phyloP scores from a whole-genome alignment of 768 basidiomycete genomes.

The Termitomyces sp. region DNA sequence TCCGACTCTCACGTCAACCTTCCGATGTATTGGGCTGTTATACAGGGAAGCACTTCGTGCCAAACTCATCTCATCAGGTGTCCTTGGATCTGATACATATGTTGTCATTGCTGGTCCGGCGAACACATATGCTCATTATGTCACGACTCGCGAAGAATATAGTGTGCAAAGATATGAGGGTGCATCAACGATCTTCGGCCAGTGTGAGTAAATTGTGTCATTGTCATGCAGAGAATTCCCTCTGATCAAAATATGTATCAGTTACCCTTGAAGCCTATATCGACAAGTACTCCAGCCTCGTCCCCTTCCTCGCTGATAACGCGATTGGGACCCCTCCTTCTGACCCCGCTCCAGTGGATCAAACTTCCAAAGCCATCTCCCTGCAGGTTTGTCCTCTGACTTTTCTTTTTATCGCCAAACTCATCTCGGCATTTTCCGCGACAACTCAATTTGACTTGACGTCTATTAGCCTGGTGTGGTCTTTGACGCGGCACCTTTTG shows the following conservation, averaged over 20 bases:
- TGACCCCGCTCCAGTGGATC: conserved; percentile 63
- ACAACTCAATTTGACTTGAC: background rate
- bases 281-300: conserved; percentile 67
- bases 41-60: conserved; percentile 65
- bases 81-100: conserved; percentile 67
- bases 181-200: conserved; percentile 76
- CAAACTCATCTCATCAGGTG: conserved; percentile 57
- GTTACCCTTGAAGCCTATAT: conserved; percentile 82
- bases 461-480: conserved; percentile 54
- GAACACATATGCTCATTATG: conserved; percentile 76
- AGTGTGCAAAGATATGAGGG: conserved; percentile 77
- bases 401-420: background rate
- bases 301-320: conserved; percentile 57
- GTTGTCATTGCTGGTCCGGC: conserved; percentile 82
- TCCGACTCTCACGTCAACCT: conserved; percentile 8
- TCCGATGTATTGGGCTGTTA: background rate
- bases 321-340: conserved; percentile 50
- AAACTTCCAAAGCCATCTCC: conserved; percentile 65
- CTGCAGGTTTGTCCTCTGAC: conserved; percentile 44
- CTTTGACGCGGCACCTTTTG: conserved; percentile 55
- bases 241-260: conserved; percentile 23
- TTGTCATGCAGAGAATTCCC: conserved; percentile 1
- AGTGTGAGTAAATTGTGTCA: conserved; percentile 43
- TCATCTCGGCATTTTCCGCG: conserved; percentile 6
- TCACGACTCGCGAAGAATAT: conserved; percentile 74